phyloP scores from a whole-genome alignment of 179 eudicot species.

The Pouteria campechiana region DNA sequence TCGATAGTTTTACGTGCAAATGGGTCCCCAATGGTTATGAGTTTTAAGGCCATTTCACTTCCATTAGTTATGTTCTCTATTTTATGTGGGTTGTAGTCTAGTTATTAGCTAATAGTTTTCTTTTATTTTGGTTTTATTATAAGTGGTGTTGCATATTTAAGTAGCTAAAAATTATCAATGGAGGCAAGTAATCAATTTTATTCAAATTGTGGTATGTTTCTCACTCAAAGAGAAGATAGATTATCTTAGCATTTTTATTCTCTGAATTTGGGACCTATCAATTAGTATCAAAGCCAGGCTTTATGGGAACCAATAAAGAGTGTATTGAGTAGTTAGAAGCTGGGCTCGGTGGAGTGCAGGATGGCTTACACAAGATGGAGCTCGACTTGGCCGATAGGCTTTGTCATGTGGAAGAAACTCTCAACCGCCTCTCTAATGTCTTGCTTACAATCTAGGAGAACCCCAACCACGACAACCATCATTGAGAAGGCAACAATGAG shows the following conservation, averaged over 20 bases:
- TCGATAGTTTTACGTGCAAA: too few species aligned
- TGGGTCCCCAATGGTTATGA: too few species aligned
- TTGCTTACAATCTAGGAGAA: background rate
- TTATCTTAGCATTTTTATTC: too few species aligned
- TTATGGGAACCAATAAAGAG: too few species aligned
- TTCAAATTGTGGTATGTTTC: background rate
- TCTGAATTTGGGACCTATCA: background rate
- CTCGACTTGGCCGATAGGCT: background rate
- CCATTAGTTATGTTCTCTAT: background rate
- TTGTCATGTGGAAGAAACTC: background rate
- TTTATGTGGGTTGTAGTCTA: background rate
- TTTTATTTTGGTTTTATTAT: background rate
- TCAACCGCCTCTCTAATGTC: background rate
- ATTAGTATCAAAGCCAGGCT: too few species aligned
- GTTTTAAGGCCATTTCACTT: too few species aligned
- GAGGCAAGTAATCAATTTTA: background rate
- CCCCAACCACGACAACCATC: background rate
- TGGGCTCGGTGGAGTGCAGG: background rate
- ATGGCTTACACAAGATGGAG: background rate
- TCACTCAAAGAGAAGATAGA: background rate
- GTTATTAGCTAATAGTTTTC: background rate
- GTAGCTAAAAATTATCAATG: background rate
- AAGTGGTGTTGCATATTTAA: too few species aligned
- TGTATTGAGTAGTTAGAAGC: too few species aligned
- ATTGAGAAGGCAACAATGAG: background rate